Base-by-base conservation (phyloP, 306 rosid genomes). In the Gleditsia sinensis region DNA sequence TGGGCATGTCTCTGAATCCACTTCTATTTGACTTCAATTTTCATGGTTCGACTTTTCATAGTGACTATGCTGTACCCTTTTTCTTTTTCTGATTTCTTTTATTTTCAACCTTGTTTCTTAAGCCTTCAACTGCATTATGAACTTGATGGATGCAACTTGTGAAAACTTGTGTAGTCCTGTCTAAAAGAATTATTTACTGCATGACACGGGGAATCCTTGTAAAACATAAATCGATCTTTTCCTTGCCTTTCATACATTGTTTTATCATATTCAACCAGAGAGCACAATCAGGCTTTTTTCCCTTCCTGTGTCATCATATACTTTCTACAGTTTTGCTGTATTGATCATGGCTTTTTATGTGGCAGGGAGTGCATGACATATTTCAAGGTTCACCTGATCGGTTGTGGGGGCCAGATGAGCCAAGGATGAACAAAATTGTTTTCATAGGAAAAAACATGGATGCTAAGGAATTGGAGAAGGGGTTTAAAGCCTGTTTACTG, bases 361-460 rank as follows among this genome's bases (percentile, higher is more conserved):
- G 66, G 74, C 89, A 94, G 98, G 98, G 97, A 55, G 98, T 91
- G 71, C 98, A 94, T 69, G 98, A 94, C 83, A 91, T 94, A 76
- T 94, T 94, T 84, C 97, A 91, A 91, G 98, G 98, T 53, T 89
- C 97, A 8, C 98, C 98, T 0, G 98, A 94, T 70, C 90, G 98
- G 77, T 63, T 86, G 91, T 94, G 98, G 98, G 89, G 92, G 7
- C 17, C 84, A 20, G 83, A 90, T 25, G 99, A 94, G 83, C 81
- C 88, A 48, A 90, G 97, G 81, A 71, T 78, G 39, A 94, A 92
- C 88, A 94, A 92, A 88, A 90, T 94, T 55, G 96, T 94, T 34
- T 94, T 94, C 79, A 91, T 92, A 48, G 97, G 99, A 43, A 94
- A 88, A 75, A 92, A 94, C 72, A 80, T 94, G 87, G 93, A 94